phyloP scores from a whole-genome alignment of 495 filamentous ascomycete species.

The Daldinia caldariorum region DNA sequence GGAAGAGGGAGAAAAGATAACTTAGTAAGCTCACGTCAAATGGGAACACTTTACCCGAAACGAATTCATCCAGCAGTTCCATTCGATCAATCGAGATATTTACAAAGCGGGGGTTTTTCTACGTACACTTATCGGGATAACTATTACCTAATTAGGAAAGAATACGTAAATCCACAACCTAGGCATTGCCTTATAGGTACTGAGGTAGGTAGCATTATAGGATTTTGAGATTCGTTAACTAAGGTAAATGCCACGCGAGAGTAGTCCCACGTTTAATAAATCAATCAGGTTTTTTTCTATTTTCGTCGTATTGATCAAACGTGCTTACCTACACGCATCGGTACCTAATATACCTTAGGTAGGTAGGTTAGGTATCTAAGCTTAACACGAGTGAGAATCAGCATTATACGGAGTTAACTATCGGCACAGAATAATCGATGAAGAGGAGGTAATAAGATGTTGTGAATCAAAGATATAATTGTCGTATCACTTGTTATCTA shows the following conservation, averaged over 20 bases:
- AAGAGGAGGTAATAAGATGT: background rate
- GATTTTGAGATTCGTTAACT: too few species aligned
- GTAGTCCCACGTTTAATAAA: background rate
- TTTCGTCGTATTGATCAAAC: background rate
- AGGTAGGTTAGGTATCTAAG: background rate
- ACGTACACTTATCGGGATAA: background rate
- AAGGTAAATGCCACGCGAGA: too few species aligned
- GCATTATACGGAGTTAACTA: background rate
- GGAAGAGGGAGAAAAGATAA: constrained; percentile 2
- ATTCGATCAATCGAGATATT: background rate
- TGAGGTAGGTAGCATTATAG: too few species aligned
- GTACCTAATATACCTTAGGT: too few species aligned
- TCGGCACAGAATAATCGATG: background rate
- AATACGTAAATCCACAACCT: background rate
- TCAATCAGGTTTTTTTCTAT: background rate
- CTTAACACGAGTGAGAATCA: background rate
- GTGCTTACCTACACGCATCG: background rate
- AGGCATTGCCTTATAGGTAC: background rate
- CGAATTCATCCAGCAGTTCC: background rate
- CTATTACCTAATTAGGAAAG: background rate
- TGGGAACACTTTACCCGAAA: background rate
- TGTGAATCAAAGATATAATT: background rate
- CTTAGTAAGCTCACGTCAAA: constrained; percentile 3
- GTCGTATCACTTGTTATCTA: background rate
- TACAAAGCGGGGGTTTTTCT: background rate